Percentiles rank a stretch among this genome's conserved stretches.
phyloP scores from a whole-genome alignment of 345 rosid genomes.

The Arabidopsis thaliana region TAIR10.1 NC_003076.8:26354501-26355000 shows the following conservation, averaged over 20 bases:
- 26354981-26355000: not conserved
- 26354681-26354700: not conserved
- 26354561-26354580: not conserved
- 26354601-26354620: not conserved
- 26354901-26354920: slow-evolving; percentile 28
- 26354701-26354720: not conserved
- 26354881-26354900: slow-evolving; percentile 12
- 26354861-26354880: not conserved
- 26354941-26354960: slow-evolving; percentile 28
- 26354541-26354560: not conserved
- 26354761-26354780: not conserved
- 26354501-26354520: not conserved
- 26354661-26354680: not conserved
- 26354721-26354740: not conserved
- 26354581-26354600: not conserved
- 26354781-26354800: not conserved
- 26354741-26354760: not conserved
- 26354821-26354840: not conserved
- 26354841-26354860: not conserved
- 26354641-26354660: not conserved
- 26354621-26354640: not conserved
- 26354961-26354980: not conserved
- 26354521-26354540: slow-evolving; percentile 12
- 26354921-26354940: slow-evolving; percentile 42
- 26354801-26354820: not conserved